Conservation (phyloP, 2,329 filamentous ascomycete species). For the Cordyceps militaris region DNA sequence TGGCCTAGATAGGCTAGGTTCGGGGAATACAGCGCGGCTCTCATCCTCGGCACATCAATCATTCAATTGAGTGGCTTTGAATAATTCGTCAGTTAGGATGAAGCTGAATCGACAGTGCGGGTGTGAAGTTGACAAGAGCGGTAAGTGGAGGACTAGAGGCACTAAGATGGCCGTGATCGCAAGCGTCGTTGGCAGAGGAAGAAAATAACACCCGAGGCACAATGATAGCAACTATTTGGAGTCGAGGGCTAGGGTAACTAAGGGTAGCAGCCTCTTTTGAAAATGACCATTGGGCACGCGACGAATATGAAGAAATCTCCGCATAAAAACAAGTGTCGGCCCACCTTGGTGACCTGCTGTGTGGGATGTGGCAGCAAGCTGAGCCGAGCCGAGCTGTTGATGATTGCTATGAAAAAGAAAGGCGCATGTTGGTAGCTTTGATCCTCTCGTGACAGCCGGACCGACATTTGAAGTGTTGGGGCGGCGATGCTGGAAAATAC, state of each 20-base stretch:
- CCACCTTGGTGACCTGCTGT: neutral
- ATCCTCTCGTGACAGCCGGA: neutral
- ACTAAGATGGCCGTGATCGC: neutral
- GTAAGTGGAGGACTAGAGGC: neutral
- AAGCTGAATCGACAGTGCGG: neutral
- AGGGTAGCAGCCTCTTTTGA: neutral
- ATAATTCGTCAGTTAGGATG: neutral
- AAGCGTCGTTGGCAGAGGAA: neutral
- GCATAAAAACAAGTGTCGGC: neutral
- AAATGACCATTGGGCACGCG: neutral
- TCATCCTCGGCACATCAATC: neutral
- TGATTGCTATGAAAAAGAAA: neutral
- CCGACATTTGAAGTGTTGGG: neutral
- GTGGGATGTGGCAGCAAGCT: neutral
- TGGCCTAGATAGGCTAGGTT: neutral
- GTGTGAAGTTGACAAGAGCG: neutral
- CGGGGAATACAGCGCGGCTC: neutral
- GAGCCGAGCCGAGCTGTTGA: neutral
- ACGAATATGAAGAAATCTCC: neutral
- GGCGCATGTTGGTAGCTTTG: neutral
- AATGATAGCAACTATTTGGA: neutral
- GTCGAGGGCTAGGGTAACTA: neutral
- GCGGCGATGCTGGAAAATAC: neutral
- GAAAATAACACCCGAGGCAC: neutral
- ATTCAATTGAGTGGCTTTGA: too few species aligned